Conservation (phyloP, 163 green algal genomes). For the Volvox carteri region DNA sequence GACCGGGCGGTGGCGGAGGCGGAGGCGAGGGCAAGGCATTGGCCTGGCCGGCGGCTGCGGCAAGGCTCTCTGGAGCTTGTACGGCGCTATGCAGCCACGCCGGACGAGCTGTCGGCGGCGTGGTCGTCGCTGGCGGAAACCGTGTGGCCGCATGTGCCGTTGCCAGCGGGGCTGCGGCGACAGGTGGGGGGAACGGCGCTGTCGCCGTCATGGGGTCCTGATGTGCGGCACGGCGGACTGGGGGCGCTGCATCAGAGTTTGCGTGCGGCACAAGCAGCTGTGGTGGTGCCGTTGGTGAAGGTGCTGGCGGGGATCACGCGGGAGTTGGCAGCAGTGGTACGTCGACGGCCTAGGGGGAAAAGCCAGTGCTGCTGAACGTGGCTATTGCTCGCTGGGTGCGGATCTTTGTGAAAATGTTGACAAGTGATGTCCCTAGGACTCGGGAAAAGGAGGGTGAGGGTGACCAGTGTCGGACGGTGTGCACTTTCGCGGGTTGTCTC, state of each 20-base stretch:
- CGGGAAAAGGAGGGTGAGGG: too few relatives aligned
- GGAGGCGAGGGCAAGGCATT: neutral
- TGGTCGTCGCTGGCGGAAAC: neutral
- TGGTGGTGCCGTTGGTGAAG: neutral
- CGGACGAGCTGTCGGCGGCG: slow-evolving; percentile 28
- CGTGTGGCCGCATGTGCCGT: slow-evolving; percentile 16
- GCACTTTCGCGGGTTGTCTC: too few relatives aligned
- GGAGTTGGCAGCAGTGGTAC: neutral
- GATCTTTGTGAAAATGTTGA: too few relatives aligned
- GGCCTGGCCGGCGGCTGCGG: slow-evolving; percentile 30
- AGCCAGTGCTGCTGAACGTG: too few relatives aligned
- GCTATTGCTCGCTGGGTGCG: too few relatives aligned
- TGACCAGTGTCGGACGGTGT: too few relatives aligned
- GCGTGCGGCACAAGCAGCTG: neutral
- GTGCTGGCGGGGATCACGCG: neutral
- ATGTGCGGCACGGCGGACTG: neutral
- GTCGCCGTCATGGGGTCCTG: too few relatives aligned
- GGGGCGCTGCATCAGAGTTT: neutral
- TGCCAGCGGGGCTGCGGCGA: slow-evolving; percentile 12
- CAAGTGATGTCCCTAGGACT: too few relatives aligned
- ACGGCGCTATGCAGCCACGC: slow-evolving; percentile 22
- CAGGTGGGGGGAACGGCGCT: neutral
- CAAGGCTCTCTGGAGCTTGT: slow-evolving; percentile 47
- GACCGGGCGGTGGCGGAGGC: slow-evolving; percentile 2
- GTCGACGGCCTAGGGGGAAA: neutral